phyloP scores from a whole-genome alignment of 1,284 basidiomycete species.

The Ceratobasidium sp. region DNA sequence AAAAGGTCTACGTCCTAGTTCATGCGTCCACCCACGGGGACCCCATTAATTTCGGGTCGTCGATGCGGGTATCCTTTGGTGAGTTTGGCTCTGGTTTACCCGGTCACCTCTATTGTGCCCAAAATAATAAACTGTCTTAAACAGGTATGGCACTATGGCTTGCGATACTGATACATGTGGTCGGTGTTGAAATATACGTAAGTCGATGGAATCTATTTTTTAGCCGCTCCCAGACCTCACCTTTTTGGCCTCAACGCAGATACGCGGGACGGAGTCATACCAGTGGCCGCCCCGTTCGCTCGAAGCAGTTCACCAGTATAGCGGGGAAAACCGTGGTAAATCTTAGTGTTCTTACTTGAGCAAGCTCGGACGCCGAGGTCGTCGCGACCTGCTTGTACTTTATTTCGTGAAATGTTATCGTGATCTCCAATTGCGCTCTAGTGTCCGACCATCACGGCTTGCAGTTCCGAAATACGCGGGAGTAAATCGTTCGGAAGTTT shows the following conservation, averaged over 20 bases:
- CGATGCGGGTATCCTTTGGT: constrained; percentile 43
- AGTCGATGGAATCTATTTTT: constrained; percentile 11
- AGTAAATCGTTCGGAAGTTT: constrained; percentile 9
- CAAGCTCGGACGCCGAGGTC: background rate
- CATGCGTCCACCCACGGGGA: constrained; percentile 37
- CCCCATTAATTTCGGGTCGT: constrained; percentile 46
- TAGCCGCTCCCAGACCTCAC: background rate
- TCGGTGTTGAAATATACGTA: constrained; percentile 48
- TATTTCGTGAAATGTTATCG: constrained; percentile 14
- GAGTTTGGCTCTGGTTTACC: background rate
- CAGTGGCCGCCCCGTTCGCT: constrained; percentile 31
- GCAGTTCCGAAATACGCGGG: constrained; percentile 1
- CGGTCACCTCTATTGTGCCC: background rate
- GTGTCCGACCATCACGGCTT: background rate
- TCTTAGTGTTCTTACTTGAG: constrained; percentile 8
- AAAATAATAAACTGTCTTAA: background rate
- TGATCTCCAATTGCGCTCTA: constrained; percentile 7
- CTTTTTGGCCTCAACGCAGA: background rate
- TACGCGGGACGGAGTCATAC: constrained; percentile 26
- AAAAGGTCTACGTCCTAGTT: constrained; percentile 23
- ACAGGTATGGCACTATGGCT: constrained; percentile 48
- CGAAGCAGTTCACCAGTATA: constrained; percentile 9
- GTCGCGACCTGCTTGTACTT: background rate
- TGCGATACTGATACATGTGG: constrained; percentile 47
- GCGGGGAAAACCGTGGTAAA: constrained; percentile 10